phyloP scores from a whole-genome alignment of 495 filamentous ascomycete species.

The Lasiosphaeria ovina region DNA sequence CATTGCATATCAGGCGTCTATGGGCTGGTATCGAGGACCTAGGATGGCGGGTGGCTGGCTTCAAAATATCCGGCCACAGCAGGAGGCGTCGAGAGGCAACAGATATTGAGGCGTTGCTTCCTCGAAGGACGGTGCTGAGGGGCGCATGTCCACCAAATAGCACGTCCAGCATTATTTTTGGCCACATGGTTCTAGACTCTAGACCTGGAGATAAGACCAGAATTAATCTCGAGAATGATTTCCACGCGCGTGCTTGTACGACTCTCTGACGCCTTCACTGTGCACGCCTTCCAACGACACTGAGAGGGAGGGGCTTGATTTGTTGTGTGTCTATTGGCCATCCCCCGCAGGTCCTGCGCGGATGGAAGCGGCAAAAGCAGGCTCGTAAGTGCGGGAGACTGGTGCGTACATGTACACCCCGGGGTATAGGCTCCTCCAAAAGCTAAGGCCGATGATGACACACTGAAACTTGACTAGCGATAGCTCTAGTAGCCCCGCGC shows the following conservation, averaged over 20 bases:
- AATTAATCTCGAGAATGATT: not conserved
- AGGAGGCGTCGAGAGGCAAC: conserved; percentile 1
- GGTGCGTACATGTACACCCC: too few relatives aligned
- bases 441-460: conserved; percentile 6
- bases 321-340: not conserved
- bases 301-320: not conserved
- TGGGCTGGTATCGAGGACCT: conserved; percentile 10
- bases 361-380: not conserved
- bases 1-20: conserved; percentile 24
- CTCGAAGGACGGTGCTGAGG: not conserved
- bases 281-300: not conserved
- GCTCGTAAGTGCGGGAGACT: too few relatives aligned
- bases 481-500: not conserved
- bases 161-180: not conserved
- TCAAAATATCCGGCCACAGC: conserved; percentile 11
- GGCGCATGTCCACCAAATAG: not conserved
- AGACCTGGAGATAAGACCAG: conserved; percentile 3
- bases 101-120: not conserved
- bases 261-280: not conserved
- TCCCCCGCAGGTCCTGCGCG: not conserved
- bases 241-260: not conserved
- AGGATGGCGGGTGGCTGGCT: conserved; percentile 6
- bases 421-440: not conserved
- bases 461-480: not conserved
- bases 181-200: not conserved